A percentile compares a stretch with the other conserved stretches of the same genome.
Evolutionary conservation across 176 grass and related monocot genomes (phyloP).

Genomic region (Dactylis glomerata): DNA sequence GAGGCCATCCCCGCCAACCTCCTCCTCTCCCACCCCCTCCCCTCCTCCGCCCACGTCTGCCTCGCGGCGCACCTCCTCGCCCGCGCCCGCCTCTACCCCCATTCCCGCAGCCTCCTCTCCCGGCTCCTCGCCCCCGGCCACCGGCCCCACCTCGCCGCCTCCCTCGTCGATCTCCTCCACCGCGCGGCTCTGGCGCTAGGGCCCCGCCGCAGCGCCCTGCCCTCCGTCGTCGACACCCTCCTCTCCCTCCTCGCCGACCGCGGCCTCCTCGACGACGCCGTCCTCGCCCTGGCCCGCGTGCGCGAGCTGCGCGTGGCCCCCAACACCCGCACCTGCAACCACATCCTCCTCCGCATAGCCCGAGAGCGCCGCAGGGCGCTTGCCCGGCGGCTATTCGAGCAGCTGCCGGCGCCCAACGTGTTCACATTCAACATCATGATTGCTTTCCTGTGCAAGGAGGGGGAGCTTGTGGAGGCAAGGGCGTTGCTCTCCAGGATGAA

Average conservation of each 20-base stretch:
- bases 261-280: slow-evolving; percentile 45
- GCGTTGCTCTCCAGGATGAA: slow-evolving; percentile 66
- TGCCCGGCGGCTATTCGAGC: slow-evolving; percentile 55
- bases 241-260: slow-evolving; percentile 49
- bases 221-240: slow-evolving; percentile 41
- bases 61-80: slow-evolving; percentile 44
- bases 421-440: slow-evolving; percentile 97
- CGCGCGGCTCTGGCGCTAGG: slow-evolving; percentile 29
- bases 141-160: slow-evolving; percentile 32
- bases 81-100: slow-evolving; percentile 44
- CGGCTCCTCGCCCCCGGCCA: slow-evolving; percentile 17
- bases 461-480: slow-evolving; percentile 51
- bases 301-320: slow-evolving; percentile 55
- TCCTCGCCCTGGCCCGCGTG: slow-evolving; percentile 54
- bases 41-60: slow-evolving; percentile 49
- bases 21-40: slow-evolving; percentile 43
- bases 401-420: slow-evolving; percentile 54
- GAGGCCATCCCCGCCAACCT: slow-evolving; percentile 16
- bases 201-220: slow-evolving; percentile 30
- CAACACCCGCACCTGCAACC: slow-evolving; percentile 85
- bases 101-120: slow-evolving; percentile 45
- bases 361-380: slow-evolving; percentile 26
- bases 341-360: slow-evolving; percentile 71
- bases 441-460: slow-evolving; percentile 87
- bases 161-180: slow-evolving; percentile 50